Evolutionary conservation across 176 grass and related monocot species (phyloP), one percentile per base, ranked within the genome.

Genomic region (Triticum dicoccoides): DNA sequence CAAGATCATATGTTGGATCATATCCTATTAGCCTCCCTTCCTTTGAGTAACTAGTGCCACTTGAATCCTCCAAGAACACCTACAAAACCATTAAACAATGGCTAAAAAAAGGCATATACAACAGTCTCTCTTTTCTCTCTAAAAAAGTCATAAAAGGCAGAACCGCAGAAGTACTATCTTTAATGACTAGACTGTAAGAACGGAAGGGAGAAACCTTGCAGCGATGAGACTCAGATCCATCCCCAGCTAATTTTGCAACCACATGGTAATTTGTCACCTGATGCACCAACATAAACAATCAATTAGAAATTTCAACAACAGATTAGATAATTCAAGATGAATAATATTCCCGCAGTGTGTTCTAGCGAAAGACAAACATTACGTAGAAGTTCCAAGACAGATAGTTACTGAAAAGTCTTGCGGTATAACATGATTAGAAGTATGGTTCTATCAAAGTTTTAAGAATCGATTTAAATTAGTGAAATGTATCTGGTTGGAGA

Each of bases 221-320:
- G 30, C 84, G 83, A 80, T 92, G 95, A 72, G 37, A 84, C 6
- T 56, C 84, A 9, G 90, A 83, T 88, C 80, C 81, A 12, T 94
- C 95, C 54, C 88, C 93, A 20, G 84, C 90, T 51, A 97, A 86
- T 83, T 97, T 97, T 61, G 88, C 81, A 85, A 97, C 78, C 58
- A 97, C 95, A 41, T 94, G 95, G 77, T 97, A 94, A 91, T 97
- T 97, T 76, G 95, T 97, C 45, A 97, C 95, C 95, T 97, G 89
- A 82, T 34, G 29, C 51, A 52, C 7, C 30, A 81, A 54, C 9
- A 24, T 24, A 47, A 61, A 21, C 9, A 24, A 62, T 39, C 8
- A 76, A 32, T 29, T 61, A 45, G 23, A 76, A 64, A 80, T 23
- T 84, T 32, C 37, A 54, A 37, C 14, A 86, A 5, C 4, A 34